phyloP scores from a whole-genome alignment of 2,329 filamentous ascomycete species.

The Scedosporium boydii region DNA sequence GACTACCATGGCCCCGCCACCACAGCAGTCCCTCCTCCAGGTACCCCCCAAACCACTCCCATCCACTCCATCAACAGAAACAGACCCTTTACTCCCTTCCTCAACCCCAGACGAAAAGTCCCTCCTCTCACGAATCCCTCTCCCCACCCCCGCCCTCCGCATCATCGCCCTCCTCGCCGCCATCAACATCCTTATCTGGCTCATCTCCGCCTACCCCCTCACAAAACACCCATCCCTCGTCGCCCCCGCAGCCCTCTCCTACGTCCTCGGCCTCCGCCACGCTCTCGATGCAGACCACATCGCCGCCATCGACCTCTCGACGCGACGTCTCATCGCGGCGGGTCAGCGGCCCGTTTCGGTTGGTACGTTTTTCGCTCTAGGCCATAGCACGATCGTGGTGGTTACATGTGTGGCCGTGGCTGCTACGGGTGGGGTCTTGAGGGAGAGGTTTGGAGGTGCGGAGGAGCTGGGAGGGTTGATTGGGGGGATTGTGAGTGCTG shows the following conservation, averaged over 20 bases:
- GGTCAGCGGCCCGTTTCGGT: conserved; percentile 84
- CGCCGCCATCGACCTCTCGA: conserved; percentile 87
- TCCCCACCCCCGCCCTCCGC: conserved; percentile 17
- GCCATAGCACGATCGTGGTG: conserved; percentile 88
- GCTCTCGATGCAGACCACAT: conserved; percentile 95
- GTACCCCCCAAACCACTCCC: background rate
- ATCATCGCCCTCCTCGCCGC: conserved; percentile 41
- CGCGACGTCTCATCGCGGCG: conserved; percentile 73
- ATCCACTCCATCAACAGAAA: background rate
- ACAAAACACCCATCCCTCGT: conserved; percentile 52
- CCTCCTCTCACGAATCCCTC: background rate
- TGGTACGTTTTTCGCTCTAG: conserved; percentile 87
- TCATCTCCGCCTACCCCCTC: conserved; percentile 40
- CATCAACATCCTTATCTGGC: conserved; percentile 48
- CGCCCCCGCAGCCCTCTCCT: conserved; percentile 74
- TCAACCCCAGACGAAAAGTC: background rate
- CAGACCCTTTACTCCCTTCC: background rate
- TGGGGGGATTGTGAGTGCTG: conserved; percentile 77
- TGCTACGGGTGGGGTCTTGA: conserved; percentile 76
- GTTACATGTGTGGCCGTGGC: conserved; percentile 87
- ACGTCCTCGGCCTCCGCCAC: conserved; percentile 82
- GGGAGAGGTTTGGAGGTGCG: conserved; percentile 72
- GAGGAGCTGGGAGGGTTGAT: conserved; percentile 76
- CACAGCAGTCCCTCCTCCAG: background rate
- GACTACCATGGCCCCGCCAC: background rate